These are phyloP conservation scores for Teratosphaeria zuluensis DNA, from an alignment of 2,329 filamentous ascomycete genomes.

Conservation along the genomic window DNA sequence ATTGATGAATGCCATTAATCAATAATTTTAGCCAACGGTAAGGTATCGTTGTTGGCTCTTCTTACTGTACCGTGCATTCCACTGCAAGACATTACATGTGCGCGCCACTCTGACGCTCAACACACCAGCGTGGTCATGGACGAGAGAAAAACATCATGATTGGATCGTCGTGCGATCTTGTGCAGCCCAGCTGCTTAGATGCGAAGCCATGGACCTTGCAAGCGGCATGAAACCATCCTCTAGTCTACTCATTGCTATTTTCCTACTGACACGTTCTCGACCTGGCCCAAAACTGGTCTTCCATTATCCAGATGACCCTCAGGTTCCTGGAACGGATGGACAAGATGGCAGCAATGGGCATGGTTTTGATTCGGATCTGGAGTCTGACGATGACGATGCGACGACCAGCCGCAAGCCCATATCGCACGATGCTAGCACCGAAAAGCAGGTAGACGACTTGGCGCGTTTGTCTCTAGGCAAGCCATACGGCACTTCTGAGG, in stretches of 20 bases:
- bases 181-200: not conserved
- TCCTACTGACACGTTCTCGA: constrained; percentile 64
- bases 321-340: constrained; percentile 20
- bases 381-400: constrained; percentile 11
- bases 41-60: too few species aligned
- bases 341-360: not conserved
- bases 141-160: too few species aligned
- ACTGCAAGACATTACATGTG: too few species aligned
- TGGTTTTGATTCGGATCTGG: constrained; percentile 3
- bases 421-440: not conserved
- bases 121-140: too few species aligned
- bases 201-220: not conserved
- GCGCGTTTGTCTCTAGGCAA: not conserved
- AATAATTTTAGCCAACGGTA: too few species aligned
- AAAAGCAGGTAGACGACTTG: not conserved
- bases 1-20: too few species aligned
- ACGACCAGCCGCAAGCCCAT: not conserved
- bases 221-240: not conserved
- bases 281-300: constrained; percentile 77
- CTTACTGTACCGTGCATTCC: too few species aligned
- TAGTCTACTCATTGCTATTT: constrained; percentile 51
- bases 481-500: not conserved
- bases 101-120: too few species aligned
- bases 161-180: too few species aligned
- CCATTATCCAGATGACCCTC: constrained; percentile 60